phyloP scores from a whole-genome alignment of 768 basidiomycete genomes.

The Candolleomyces aberdarensis region DNA sequence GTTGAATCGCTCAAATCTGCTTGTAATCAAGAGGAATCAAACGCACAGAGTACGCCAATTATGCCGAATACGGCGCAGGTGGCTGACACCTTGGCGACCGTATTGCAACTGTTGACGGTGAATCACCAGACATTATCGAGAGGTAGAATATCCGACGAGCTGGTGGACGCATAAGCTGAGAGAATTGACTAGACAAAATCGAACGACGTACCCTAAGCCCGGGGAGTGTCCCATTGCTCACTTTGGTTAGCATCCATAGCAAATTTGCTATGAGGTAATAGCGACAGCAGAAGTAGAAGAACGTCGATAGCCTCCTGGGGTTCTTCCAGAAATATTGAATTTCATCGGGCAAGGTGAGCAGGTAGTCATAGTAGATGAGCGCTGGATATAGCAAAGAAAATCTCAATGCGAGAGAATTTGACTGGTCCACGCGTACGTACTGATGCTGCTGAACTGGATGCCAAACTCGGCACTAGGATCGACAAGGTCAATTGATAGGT shows the following conservation, averaged over 20 bases:
- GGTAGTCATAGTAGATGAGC: slow-evolving; percentile 7
- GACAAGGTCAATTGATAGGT: too few species aligned
- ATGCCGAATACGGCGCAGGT: slow-evolving; percentile 1
- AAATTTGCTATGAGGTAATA: slow-evolving; percentile 5
- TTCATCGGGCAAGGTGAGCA: slow-evolving; percentile 6
- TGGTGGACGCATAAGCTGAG: not conserved
- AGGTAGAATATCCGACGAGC: not conserved
- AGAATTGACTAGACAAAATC: not conserved
- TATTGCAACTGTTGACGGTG: not conserved
- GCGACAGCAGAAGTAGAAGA: slow-evolving; percentile 5
- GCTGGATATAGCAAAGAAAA: not conserved
- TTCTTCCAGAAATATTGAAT: slow-evolving; percentile 1
- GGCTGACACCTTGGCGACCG: not conserved
- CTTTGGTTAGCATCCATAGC: not conserved
- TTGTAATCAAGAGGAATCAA: not conserved
- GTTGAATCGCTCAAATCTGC: not conserved
- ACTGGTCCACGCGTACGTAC: too few species aligned
- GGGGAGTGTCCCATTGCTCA: not conserved
- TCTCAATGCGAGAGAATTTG: not conserved
- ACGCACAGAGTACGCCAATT: slow-evolving; percentile 1
- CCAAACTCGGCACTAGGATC: too few species aligned
- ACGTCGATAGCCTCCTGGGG: not conserved
- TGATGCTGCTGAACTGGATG: too few species aligned
- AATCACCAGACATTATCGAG: not conserved
- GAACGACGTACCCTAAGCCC: not conserved